phyloP scores from a whole-genome alignment of 305 asterid genomes.

The Euphrasia arctica region DNA sequence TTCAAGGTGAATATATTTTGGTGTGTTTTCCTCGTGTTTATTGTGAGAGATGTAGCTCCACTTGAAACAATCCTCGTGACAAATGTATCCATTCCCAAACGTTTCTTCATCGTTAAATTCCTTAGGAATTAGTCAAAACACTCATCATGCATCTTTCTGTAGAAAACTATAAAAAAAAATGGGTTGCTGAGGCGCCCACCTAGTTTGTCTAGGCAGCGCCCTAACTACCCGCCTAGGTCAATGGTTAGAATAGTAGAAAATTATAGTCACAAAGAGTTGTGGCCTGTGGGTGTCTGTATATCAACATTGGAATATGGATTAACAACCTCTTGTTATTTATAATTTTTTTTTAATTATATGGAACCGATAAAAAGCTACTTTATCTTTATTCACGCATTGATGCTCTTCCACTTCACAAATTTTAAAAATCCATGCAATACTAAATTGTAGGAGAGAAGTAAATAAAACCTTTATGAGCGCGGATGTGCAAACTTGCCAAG shows the following conservation, averaged over 20 bases:
- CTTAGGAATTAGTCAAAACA: neutral
- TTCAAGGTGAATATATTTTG: neutral
- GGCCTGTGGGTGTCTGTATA: neutral
- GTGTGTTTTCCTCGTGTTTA: neutral
- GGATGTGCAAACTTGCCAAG: neutral
- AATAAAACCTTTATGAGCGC: neutral
- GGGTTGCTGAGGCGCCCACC: no score
- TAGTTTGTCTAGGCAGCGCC: neutral
- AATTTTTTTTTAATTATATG: neutral
- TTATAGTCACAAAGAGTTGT: neutral
- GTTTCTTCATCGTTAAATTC: neutral
- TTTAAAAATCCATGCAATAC: neutral
- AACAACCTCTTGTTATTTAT: neutral
- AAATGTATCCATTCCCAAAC: neutral
- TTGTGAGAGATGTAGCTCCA: neutral
- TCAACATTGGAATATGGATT: neutral
- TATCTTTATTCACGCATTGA: neutral
- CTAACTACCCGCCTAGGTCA: no score
- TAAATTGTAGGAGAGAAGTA: neutral
- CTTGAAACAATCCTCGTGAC: neutral
- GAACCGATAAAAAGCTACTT: neutral
- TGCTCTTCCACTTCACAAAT: neutral
- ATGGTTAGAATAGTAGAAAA: neutral
- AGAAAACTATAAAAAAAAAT: no score
- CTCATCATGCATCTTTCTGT: no score